Conservation (phyloP, 306 rosid species). For the Hippophae gyantsensis region DNA sequence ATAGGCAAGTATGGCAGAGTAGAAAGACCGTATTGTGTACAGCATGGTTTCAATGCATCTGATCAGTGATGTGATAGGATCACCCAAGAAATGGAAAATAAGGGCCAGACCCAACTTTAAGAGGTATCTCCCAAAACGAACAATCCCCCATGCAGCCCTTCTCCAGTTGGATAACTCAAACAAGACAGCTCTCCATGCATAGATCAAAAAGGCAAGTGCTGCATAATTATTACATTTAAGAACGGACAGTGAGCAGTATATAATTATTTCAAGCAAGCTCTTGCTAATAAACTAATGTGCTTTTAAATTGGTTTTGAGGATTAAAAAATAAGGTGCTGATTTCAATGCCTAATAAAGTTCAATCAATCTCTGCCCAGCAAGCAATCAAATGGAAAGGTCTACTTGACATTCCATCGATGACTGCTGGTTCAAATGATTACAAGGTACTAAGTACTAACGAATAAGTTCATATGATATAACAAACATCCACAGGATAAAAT, state of each 20-base stretch:
- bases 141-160: conserved; percentile 34
- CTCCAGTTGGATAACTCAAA: conserved; percentile 82
- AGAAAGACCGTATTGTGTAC: conserved; percentile 50
- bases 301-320: neutral
- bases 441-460: too few species aligned
- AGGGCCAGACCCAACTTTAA: conserved; percentile 47
- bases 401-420: too few species aligned
- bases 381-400: conserved; percentile 1
- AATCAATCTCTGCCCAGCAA: neutral
- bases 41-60: conserved; percentile 47
- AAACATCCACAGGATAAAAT: neutral
- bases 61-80: conserved; percentile 59
- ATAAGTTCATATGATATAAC: neutral
- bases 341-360: neutral
- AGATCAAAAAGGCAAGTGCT: conserved; percentile 62
- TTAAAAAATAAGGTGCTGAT: neutral
- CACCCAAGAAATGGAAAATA: conserved; percentile 57
- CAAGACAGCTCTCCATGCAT: conserved; percentile 89
- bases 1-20: conserved; percentile 64
- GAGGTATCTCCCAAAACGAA: conserved; percentile 44
- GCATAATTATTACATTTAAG: conserved; percentile 20
- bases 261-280: too few species aligned
- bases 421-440: too few species aligned
- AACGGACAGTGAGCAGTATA: neutral
- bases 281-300: neutral